Conservation (phyloP, 345 rosid species). For the Carallia brachiata region DNA sequence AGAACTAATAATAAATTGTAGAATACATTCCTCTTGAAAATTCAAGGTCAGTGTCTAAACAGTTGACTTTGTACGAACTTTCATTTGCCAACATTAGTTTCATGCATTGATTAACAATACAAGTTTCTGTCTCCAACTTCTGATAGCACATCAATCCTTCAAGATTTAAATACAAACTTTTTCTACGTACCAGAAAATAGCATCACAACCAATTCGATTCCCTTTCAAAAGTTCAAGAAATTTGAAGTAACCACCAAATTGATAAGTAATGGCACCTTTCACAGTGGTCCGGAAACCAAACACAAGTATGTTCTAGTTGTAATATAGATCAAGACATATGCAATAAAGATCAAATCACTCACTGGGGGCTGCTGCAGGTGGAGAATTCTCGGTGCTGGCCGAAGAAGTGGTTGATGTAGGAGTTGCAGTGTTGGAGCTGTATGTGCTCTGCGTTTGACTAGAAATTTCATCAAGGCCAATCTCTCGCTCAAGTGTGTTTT, state of each 20-base stretch:
- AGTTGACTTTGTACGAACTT: too few species aligned
- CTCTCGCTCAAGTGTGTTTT: conserved; percentile 87
- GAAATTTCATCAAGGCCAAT: conserved; percentile 75
- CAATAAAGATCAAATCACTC: conserved; percentile 29
- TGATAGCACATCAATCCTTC: not conserved
- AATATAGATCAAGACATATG: not conserved
- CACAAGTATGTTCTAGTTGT: too few species aligned
- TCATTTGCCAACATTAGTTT: too few species aligned
- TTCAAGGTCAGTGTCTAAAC: too few species aligned
- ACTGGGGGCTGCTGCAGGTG: conserved; percentile 47
- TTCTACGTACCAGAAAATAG: not conserved
- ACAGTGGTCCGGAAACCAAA: not conserved
- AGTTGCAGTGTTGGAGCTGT: conserved; percentile 42
- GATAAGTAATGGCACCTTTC: not conserved
- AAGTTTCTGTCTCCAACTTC: too few species aligned
- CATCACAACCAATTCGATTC: not conserved
- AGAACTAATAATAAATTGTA: too few species aligned
- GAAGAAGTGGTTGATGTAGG: conserved; percentile 40
- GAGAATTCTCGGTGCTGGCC: conserved; percentile 37
- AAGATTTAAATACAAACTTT: not conserved
- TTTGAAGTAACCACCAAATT: not conserved
- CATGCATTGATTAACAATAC: too few species aligned
- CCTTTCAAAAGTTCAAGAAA: not conserved
- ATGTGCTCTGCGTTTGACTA: conserved; percentile 31
- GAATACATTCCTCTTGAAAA: too few species aligned